Evolutionary conservation across 2,329 filamentous ascomycete species (phyloP), one percentile per base, ranked within the genome.

Genomic region (Mycosphaerella sp.): DNA sequence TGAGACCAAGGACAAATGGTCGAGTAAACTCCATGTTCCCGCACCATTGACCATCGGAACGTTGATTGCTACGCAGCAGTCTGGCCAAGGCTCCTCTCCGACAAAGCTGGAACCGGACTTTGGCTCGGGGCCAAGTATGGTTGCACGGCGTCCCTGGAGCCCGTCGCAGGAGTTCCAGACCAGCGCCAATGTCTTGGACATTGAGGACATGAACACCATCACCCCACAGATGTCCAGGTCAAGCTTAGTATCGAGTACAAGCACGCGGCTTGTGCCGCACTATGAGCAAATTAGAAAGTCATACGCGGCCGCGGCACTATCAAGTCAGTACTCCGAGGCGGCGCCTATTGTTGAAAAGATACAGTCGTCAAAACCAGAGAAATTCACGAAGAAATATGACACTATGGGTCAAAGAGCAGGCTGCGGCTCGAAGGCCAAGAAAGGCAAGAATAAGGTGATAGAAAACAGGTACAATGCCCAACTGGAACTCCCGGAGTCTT

Each of bases 351-450:
- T 52, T 4, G 55, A 57, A 30, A 44, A 50, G 6, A 35, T 58
- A 9, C 47, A 54, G 34, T n/a, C 10, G 30, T 32, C 13, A 5
- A 30, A 50, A 10, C 40, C 47, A 18, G 16, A 52, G 12, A 17
- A 41, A n/a, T 52, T 27, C 34, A 41, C 44, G 6, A 37, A 28
- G 25, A 56, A 49, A 28, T 39, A 47, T 17, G 47, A 54, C 35
- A 58, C 56, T 6, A 58, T 58, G 56, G 39, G 44, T 18, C 56
- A 58, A 40, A 52, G 50, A 40, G 53, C 56, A 12, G 50, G 45
- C 21, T 13, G n/a, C 16, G 14, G 32, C 2, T 45, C 44, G 41
- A 52, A 52, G 42, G 36, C 35, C 30, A 58, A 56, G 37, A 41
- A 43, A 3, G 18, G 12, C 32, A 54, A 45, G 28, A 44, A 42